Conservation (phyloP, 176 grass and related monocot genomes). For the Musa beccarii region DNA sequence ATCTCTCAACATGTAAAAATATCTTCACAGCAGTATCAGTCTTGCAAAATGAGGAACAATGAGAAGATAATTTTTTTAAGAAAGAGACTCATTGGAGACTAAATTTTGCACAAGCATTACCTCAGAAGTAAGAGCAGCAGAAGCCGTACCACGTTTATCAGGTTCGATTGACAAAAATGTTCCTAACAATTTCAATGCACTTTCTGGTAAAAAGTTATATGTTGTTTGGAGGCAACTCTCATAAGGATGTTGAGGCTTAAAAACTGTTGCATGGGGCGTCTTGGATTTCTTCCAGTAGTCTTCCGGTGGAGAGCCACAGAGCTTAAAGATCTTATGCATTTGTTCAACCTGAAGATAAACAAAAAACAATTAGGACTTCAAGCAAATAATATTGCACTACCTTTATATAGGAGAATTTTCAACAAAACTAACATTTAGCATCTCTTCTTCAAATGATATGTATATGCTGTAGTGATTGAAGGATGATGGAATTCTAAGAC, state of each 20-base stretch:
- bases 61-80: not conserved
- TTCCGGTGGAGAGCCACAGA: slow-evolving; percentile 74
- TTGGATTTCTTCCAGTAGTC: slow-evolving; percentile 52
- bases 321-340: slow-evolving; percentile 96
- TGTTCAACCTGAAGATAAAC: slow-evolving; percentile 47
- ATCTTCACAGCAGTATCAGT: not conserved
- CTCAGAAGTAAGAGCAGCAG: slow-evolving; percentile 52
- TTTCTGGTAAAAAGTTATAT: slow-evolving; percentile 35
- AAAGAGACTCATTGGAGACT: not conserved
- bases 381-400: not conserved
- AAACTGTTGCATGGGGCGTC: slow-evolving; percentile 47
- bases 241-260: slow-evolving; percentile 56
- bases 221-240: slow-evolving; percentile 40
- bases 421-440: no score
- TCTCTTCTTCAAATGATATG: not conserved
- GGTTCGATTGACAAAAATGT: slow-evolving; percentile 62
- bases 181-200: slow-evolving; percentile 43
- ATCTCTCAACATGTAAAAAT: not conserved
- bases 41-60: not conserved
- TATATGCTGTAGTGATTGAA: no score
- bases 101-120: slow-evolving; percentile 7
- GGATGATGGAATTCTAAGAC: not conserved
- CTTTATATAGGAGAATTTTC: not conserved
- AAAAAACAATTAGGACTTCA: not conserved
- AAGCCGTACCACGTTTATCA: slow-evolving; percentile 46